These are phyloP conservation scores for Trypanosomatidae sp. DNA, from an alignment of 208 protist genomes.

Conservation along the genomic window DNA sequence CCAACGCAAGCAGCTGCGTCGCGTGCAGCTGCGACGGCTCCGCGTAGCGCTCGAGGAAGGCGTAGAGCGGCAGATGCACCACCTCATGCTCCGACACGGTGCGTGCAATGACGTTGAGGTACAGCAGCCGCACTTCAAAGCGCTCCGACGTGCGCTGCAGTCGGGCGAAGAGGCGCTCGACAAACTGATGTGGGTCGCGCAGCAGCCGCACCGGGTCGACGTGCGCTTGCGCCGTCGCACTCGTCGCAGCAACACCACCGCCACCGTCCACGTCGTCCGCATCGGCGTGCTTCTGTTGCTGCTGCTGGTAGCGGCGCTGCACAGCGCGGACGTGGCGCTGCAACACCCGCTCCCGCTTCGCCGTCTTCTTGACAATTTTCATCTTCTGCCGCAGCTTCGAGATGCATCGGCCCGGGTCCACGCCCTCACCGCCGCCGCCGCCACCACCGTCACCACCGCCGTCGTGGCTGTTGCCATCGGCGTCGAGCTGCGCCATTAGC, in stretches of 20 bases:
- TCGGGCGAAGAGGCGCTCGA: constrained; percentile 89
- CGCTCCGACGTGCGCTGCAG: constrained; percentile 88
- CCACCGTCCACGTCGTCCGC: constrained; percentile 17
- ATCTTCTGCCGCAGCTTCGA: constrained; percentile 87
- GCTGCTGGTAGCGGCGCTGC: constrained; percentile 74
- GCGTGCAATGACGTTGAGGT: constrained; percentile 94
- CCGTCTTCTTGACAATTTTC: constrained; percentile 89
- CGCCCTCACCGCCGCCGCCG: constrained; percentile 43
- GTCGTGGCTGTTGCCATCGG: constrained; percentile 47
- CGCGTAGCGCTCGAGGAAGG: constrained; percentile 93
- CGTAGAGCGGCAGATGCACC: constrained; percentile 93
- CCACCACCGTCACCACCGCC: constrained; percentile 46
- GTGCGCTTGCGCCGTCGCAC: constrained; percentile 62
- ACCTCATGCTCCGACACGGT: constrained; percentile 92
- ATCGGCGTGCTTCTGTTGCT: no score
- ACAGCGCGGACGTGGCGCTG: constrained; percentile 54
- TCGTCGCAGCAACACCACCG: neutral
- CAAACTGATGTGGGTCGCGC: constrained; percentile 93
- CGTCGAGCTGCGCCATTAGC: constrained; percentile 64
- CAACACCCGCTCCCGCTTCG: constrained; percentile 74
- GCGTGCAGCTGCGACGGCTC: constrained; percentile 94
- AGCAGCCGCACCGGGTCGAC: constrained; percentile 92
- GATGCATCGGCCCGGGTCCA: constrained; percentile 68
- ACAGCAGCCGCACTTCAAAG: constrained; percentile 93
- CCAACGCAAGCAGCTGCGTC: constrained; percentile 91